Conservation (phyloP, 345 rosid genomes). For the Excoecaria agallocha region DNA sequence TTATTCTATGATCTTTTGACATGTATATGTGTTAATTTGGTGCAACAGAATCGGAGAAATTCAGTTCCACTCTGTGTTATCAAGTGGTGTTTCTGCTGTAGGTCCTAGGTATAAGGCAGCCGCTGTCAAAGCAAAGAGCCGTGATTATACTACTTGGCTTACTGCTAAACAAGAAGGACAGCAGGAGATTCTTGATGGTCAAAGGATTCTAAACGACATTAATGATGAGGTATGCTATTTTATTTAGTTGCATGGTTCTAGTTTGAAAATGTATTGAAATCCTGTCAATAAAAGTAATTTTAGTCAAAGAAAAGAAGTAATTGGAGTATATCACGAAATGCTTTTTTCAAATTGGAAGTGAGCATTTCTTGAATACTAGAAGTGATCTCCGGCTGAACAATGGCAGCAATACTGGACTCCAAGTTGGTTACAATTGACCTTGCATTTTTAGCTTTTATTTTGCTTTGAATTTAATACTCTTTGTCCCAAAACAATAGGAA, state of each 20-base stretch:
- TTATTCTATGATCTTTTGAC: neutral
- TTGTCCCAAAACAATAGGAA: no score
- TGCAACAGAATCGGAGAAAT: constrained; percentile 52
- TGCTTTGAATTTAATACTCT: neutral
- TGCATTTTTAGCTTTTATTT: neutral
- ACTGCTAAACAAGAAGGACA: constrained; percentile 70
- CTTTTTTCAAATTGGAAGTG: neutral
- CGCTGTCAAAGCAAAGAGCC: constrained; percentile 38
- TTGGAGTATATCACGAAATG: neutral
- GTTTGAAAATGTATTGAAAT: neutral
- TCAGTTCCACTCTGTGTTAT: constrained; percentile 56
- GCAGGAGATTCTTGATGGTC: constrained; percentile 60
- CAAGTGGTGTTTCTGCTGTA: constrained; percentile 57
- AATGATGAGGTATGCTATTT: constrained; percentile 43
- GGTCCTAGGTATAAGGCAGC: constrained; percentile 63
- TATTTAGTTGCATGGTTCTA: neutral
- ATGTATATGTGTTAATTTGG: constrained; percentile 12
- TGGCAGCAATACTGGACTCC: neutral
- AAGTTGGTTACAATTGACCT: neutral
- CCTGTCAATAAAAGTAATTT: neutral
- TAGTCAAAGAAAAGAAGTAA: neutral
- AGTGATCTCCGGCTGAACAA: neutral
- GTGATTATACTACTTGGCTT: constrained; percentile 43
- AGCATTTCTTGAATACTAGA: neutral
- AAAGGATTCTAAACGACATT: constrained; percentile 52